These are phyloP conservation scores for Termitomyces sp. DNA, from an alignment of 768 basidiomycete genomes.

Conservation along the genomic window DNA sequence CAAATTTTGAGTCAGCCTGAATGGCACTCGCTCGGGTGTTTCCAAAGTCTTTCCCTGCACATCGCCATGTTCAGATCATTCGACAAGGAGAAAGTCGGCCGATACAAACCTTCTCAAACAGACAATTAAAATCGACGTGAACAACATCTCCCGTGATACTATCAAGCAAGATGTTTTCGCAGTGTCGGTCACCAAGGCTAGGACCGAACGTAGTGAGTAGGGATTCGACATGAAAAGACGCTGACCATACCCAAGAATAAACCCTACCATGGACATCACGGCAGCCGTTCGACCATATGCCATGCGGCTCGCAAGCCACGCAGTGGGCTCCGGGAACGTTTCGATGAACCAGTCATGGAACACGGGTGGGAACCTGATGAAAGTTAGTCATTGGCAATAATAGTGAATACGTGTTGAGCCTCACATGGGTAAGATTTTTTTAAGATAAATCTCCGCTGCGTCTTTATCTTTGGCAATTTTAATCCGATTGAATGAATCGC, in stretches of 20 bases:
- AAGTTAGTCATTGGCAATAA: background rate
- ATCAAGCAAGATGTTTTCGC: conserved; percentile 95
- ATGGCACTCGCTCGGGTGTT: conserved; percentile 89
- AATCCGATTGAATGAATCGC: conserved; percentile 42
- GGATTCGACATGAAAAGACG: background rate
- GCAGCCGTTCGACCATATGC: conserved; percentile 87
- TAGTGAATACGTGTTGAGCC: conserved; percentile 12
- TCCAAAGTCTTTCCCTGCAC: conserved; percentile 73
- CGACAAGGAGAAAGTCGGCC: background rate
- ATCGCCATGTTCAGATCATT: background rate
- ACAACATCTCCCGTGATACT: conserved; percentile 84
- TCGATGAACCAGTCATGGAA: conserved; percentile 98
- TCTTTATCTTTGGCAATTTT: conserved; percentile 47
- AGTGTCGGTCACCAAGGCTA: conserved; percentile 96
- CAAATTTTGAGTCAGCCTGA: conserved; percentile 90
- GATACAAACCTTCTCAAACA: conserved; percentile 83
- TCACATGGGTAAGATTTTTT: conserved; percentile 56
- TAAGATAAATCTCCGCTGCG: conserved; percentile 46
- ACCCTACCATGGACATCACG: conserved; percentile 99
- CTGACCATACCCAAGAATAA: conserved; percentile 78
- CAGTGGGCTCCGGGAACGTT: conserved; percentile 94
- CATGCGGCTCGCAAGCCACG: conserved; percentile 89
- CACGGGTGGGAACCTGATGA: conserved; percentile 67
- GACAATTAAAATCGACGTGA: conserved; percentile 97
- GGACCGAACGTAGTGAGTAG: background rate